Base-by-base conservation (phyloP, 176 grass and related monocot species). In the Aegilops longissima region DNA sequence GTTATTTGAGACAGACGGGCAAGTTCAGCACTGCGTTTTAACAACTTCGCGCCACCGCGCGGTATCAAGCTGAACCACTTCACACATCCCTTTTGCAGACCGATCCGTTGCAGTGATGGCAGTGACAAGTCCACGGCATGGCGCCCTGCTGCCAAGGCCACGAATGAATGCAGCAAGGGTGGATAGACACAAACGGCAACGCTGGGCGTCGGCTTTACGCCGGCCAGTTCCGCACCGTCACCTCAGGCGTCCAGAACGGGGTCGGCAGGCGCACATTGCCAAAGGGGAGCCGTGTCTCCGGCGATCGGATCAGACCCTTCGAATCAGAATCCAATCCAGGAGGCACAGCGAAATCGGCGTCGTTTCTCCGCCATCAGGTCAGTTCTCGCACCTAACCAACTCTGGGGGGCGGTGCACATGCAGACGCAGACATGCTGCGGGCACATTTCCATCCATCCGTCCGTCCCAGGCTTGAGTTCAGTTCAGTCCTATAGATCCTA, bases 341-440 rank as follows among this genome's bases (percentile, higher is more conserved):
- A 27, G 14, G 66, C 49, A 23, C n/a, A 65, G 64, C 49, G 20
- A 12, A 75, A 75, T 59, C 40, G 12, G 31, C 12, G 75, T 80
- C 84, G 67, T 84, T 56, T 76, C n/a, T n/a, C 9, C 68, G 44
- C 73, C 72, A 91, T 87, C 80, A 76, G 68, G 85, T 84, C 76
- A 84, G 25, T 47, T 76, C 58, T 84, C 70, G 36, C 89, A 87
- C 80, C 83, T 84, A 90, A 90, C 83, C 74, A 84, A 87, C 75
- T 59, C 44, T 17, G 66, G 69, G 65, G n/a, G 38, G 12, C 6
- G 54, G 59, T 77, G 83, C 86, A 58, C 54, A 21, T 56, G 52
- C 52, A 8, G 52, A 89, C 87, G 52, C 52, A 20, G 52, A 89
- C 87, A 81, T 81, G 84, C 77, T 61, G 78, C 29, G 73, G 89